Base-by-base conservation (phyloP, 1,139 yeast species). In the Hyphopichia wangnamkhiaoensis region DNA sequence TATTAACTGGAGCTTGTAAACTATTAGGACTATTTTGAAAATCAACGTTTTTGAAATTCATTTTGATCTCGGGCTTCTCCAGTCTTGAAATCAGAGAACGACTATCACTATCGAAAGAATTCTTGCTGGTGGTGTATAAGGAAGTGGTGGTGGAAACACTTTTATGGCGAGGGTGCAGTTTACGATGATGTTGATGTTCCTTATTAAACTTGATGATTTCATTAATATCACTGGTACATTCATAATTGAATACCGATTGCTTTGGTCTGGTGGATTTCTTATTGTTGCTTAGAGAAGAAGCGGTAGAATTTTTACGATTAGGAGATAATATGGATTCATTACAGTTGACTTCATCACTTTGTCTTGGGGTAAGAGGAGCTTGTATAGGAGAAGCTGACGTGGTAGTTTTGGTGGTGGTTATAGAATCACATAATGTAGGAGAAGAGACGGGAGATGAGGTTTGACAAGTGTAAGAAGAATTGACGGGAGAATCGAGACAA, bases 121-220 rank as follows among this genome's bases (percentile, higher is more conserved):
- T 26, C 16, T 14, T 31, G 16, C 15, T 21, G 20, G n/a, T 16
- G 23, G 14, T 20, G 12, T 15, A 17, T 13, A 25, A 31, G 21
- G 34, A 13, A 6, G 27, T 15, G 19, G 27, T 15, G 7, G n/a
- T 32, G 13, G 26, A n/a, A 23, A 5, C 16, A 10, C 15, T 32
- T 19, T 13, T 21, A 9, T 21, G 17, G 12, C 28, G 28, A 5
- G 27, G 32, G 5, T 37, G 28, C 18, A 31, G 37, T 24, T 38
- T 37, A 6, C 42, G 45, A 23, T 33, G 35, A 23, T 13, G 34
- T 20, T 39, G 42, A 16, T 41, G 47, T n/a, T 44, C 42, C 39
- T 49, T 49, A 38, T 45, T 48, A 25, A 41, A 43, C 33, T 45
- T 44, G 30, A 50, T 39, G 6, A 50, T 41, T 17, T 52, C 46